Conservation (phyloP, 257 asterid genomes). For the Penstemon barbatus region DNA sequence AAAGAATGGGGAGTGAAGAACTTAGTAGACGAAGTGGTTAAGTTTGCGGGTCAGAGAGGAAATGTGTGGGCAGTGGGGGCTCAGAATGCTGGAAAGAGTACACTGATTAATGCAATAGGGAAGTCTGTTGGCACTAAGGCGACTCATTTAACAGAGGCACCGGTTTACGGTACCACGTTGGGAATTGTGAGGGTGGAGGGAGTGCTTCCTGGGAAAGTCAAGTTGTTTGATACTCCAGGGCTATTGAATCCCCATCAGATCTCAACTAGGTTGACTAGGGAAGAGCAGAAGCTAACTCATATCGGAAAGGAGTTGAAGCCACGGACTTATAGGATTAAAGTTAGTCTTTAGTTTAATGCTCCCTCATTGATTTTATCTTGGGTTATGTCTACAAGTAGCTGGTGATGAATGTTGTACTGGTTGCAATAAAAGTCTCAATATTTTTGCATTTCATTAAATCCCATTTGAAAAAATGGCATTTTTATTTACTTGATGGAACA, state of each 20-base stretch:
- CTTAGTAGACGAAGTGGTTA: conserved; percentile 73
- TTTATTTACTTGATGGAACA: too few species aligned
- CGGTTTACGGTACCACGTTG: conserved; percentile 83
- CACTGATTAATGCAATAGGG: conserved; percentile 74
- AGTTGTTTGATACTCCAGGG: conserved; percentile 88
- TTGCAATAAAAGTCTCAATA: too few species aligned
- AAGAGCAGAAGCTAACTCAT: conserved; percentile 68
- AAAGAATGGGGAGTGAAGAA: conserved; percentile 86
- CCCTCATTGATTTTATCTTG: background rate
- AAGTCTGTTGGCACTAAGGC: conserved; percentile 55
- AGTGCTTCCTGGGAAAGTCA: conserved; percentile 82
- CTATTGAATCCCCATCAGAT: conserved; percentile 91
- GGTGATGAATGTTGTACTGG: too few species aligned
- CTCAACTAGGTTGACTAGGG: conserved; percentile 66
- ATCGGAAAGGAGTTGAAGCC: conserved; percentile 79
- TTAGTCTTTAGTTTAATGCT: conserved; percentile 19
- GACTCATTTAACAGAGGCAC: conserved; percentile 83
- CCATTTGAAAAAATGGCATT: too few species aligned
- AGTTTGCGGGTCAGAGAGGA: conserved; percentile 77
- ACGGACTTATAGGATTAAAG: conserved; percentile 89
- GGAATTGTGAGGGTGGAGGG: conserved; percentile 91
- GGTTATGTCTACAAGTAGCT: too few species aligned
- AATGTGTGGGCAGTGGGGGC: conserved; percentile 93
- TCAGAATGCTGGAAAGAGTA: conserved; percentile 92
- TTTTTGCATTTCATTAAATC: too few species aligned